Evolutionary conservation across 495 filamentous ascomycete genomes (phyloP).

Genomic region (Tuber melanosporum): DNA sequence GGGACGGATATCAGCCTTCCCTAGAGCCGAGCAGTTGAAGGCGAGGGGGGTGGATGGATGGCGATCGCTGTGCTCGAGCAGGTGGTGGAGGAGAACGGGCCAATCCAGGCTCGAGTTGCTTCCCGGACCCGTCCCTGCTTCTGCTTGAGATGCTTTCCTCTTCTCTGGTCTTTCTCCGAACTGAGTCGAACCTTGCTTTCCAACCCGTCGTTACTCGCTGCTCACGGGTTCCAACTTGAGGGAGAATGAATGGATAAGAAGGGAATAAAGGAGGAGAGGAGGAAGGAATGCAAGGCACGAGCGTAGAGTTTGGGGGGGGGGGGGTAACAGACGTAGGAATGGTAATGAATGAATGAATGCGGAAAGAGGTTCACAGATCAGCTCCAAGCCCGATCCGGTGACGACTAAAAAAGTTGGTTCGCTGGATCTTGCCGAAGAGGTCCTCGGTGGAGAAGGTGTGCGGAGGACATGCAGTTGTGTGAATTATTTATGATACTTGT

Average conservation of each 20-base stretch:
- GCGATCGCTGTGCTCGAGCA: not conserved
- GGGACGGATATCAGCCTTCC: conserved; percentile 2
- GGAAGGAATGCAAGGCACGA: not conserved
- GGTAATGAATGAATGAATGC: not conserved
- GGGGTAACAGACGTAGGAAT: not conserved
- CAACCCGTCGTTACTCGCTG: not conserved
- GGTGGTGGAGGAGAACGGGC: not conserved
- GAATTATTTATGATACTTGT: not conserved
- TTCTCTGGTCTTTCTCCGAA: not conserved
- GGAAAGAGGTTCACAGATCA: not conserved
- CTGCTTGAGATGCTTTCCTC: conserved; percentile 14
- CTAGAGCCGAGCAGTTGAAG: not conserved
- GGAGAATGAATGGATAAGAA: conserved; percentile 1
- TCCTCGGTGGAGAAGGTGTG: not conserved
- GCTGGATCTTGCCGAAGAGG: not conserved
- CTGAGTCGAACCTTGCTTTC: not conserved
- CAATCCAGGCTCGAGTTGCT: not conserved
- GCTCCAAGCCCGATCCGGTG: not conserved
- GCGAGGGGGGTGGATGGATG: not conserved
- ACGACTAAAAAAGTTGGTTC: not conserved
- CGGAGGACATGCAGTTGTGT: not conserved
- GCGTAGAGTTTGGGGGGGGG: not conserved
- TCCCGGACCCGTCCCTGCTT: not conserved
- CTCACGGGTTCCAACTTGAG: not conserved
- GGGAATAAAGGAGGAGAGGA: not conserved